Base-by-base conservation (phyloP, 345 rosid genomes). In the Sisymbrium irio region DNA sequence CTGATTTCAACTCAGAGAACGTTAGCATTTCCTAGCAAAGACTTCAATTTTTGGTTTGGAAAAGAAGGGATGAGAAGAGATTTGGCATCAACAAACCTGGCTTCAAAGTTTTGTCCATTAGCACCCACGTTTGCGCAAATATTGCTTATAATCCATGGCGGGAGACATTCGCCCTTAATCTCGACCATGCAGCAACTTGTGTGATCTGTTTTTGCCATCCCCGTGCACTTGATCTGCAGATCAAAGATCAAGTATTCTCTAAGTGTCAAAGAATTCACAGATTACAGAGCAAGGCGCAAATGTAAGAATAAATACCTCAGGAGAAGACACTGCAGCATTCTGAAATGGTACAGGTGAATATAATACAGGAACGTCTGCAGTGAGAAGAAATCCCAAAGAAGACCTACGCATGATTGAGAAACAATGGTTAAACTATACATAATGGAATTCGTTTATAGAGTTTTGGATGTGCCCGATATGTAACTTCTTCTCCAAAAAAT, bases 101-200 rank as follows among this genome's bases (percentile, higher is more conserved):
- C 91, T 67, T 89, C 97, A 73, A 92, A 92, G 80, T 77, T 73
- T 56, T 64, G 83, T 56, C 84, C 94, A 33, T 79, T 83, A 70
- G 91, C 83, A 41, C 77, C 78, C 30, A 90, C 66, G 47, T 77
- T 74, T 14, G 85, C 65, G 78, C 97, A 90, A 33, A 95, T 42
- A 44, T 83, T 86, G 84, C 85, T 84, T 42, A 89, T 67, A 45
- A 90, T 90, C 99, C 99, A 95, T 3, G 98, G 88, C 0, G 98
- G 96, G 74, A 95, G 77, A 81, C 77, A 86, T 36, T 84, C 73
- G 64, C 79, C 94, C 70, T 77, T 84, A 46, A 95, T 75, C 86
- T 95, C 97, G 46, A 92, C 71, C 71, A 86, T 81, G 77, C 75
- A 82, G 77, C 81, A 62, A 76, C 69, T 73, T 47, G 59, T 60